A percentile compares a stretch with the other conserved stretches of the same genome.
These are phyloP conservation scores for Liriodendron chinense DNA, from an alignment of 164 flowering plant species.

Conservation along the genomic window DNA sequence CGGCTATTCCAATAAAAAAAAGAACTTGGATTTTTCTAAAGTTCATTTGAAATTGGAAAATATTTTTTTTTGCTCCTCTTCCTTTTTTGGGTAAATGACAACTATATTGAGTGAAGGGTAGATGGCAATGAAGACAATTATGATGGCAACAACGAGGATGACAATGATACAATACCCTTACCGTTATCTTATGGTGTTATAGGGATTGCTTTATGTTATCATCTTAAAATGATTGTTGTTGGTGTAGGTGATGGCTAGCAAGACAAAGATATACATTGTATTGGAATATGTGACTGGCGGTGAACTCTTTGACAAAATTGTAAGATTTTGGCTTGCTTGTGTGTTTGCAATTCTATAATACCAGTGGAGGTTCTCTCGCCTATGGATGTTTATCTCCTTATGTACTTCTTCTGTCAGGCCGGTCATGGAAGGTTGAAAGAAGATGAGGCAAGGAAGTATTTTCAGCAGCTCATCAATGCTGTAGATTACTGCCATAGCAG, in stretches of 20 bases:
- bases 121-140: too few species aligned
- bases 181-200: neutral
- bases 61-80: too few species aligned
- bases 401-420: conserved; percentile 36
- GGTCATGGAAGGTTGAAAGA: conserved; percentile 79
- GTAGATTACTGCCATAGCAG: conserved; percentile 98
- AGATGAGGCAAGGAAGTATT: conserved; percentile 90
- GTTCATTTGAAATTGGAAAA: too few species aligned
- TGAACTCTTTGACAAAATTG: conserved; percentile 89
- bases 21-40: too few species aligned
- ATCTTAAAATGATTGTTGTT: conserved; percentile 5
- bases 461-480: conserved; percentile 92
- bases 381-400: neutral
- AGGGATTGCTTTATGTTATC: neutral
- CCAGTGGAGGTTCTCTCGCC: neutral
- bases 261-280: conserved; percentile 89
- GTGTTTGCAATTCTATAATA: neutral
- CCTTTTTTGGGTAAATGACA: too few species aligned
- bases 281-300: conserved; percentile 92
- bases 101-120: too few species aligned
- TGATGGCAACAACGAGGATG: too few species aligned
- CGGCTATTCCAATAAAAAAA: too few species aligned
- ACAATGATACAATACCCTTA: neutral
- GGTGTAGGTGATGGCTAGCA: conserved; percentile 92
- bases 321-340: conserved; percentile 34